These are phyloP conservation scores for Coemansia sp. DNA, from an alignment of 192 early-diverging fungal species.

Conservation along the genomic window DNA sequence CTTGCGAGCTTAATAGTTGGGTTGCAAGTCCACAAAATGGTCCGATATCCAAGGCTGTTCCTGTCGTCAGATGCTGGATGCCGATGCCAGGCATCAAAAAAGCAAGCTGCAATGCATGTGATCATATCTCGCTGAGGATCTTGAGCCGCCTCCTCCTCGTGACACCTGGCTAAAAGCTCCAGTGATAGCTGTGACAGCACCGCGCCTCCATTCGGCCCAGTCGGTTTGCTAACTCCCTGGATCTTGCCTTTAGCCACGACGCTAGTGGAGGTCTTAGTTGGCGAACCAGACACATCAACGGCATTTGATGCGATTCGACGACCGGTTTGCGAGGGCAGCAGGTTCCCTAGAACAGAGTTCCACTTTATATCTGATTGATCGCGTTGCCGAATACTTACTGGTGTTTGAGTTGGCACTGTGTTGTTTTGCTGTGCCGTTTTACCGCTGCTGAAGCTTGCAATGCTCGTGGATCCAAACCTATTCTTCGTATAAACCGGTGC, in stretches of 20 bases:
- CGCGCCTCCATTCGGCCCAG: background rate
- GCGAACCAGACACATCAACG: background rate
- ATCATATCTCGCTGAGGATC: slow-evolving; percentile 70
- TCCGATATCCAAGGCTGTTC: background rate
- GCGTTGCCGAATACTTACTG: slow-evolving; percentile 24
- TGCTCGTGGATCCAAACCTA: background rate
- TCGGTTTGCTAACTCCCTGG: background rate
- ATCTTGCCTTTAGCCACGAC: background rate
- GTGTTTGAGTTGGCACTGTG: background rate
- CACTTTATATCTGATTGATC: slow-evolving; percentile 50
- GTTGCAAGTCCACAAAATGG: slow-evolving; percentile 29
- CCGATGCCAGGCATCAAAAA: background rate
- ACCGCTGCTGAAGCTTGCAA: background rate
- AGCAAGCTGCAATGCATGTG: slow-evolving; percentile 31
- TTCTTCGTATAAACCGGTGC: slow-evolving; percentile 12
- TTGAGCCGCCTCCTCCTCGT: slow-evolving; percentile 57
- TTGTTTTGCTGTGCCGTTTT: background rate
- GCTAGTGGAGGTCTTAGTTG: background rate
- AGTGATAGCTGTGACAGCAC: slow-evolving; percentile 21
- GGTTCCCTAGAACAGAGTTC: slow-evolving; percentile 35
- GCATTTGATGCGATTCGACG: background rate
- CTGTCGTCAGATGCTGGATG: background rate
- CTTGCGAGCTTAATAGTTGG: slow-evolving; percentile 5
- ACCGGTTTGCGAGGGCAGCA: slow-evolving; percentile 1
- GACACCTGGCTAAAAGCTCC: slow-evolving; percentile 25